Percentiles rank a stretch among this genome's conserved stretches.
phyloP scores from a whole-genome alignment of 1,284 basidiomycete genomes.

The Cryptococcus deneoformans region DNA sequence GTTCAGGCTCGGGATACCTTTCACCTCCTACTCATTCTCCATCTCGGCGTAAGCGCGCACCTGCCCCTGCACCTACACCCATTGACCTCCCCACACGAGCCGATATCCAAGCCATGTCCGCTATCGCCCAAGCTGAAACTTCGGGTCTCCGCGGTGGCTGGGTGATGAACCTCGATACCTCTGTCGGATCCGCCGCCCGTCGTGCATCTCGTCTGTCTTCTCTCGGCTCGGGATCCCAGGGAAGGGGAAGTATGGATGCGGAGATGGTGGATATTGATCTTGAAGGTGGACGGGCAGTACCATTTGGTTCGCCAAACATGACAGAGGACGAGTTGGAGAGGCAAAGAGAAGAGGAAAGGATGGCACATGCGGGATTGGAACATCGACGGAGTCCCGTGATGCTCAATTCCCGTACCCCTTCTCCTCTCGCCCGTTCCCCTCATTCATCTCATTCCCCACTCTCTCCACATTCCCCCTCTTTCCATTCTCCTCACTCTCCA shows the following conservation, averaged over 20 bases:
- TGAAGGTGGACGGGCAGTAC: constrained; percentile 34
- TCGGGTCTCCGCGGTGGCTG: constrained; percentile 49
- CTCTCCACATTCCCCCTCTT: constrained; percentile 5
- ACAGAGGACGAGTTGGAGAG: constrained; percentile 24
- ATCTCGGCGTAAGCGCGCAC: constrained; percentile 14
- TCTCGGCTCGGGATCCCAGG: not conserved
- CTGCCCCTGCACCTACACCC: constrained; percentile 32
- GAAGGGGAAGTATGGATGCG: constrained; percentile 16
- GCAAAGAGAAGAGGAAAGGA: constrained; percentile 34
- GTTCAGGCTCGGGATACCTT: constrained; percentile 27
- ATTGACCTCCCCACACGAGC: constrained; percentile 50
- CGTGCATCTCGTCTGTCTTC: constrained; percentile 11
- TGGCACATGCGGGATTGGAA: constrained; percentile 32
- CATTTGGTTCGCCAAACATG: too few species aligned
- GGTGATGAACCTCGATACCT: constrained; percentile 48
- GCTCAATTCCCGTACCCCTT: constrained; percentile 16
- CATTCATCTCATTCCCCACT: constrained; percentile 10
- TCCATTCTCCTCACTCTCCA: constrained; percentile 2
- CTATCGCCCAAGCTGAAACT: constrained; percentile 46
- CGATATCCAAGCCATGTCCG: constrained; percentile 50
- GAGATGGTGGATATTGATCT: constrained; percentile 52
- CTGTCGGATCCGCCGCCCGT: constrained; percentile 18
- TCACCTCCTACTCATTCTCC: constrained; percentile 39
- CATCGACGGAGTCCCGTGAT: constrained; percentile 23
- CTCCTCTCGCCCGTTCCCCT: constrained; percentile 17